Conservation (phyloP, 345 rosid species). For the Euphorbia lathyris region DNA sequence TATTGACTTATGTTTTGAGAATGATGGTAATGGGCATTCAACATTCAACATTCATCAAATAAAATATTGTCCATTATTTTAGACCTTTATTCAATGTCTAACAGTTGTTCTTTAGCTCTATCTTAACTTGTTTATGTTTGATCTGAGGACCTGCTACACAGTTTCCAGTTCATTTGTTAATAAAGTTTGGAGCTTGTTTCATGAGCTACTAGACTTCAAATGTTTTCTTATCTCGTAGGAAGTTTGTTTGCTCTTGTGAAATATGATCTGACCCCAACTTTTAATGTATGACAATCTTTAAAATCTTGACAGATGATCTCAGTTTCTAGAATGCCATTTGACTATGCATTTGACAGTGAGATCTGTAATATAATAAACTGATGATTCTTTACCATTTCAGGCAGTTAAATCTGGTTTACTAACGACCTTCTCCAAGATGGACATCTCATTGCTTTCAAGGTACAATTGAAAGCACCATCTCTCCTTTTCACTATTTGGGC, state of each 20-base stretch:
- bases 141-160: not conserved
- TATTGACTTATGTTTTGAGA: not conserved
- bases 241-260: not conserved
- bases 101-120: not conserved
- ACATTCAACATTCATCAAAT: not conserved
- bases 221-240: not conserved
- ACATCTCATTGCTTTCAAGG: slow-evolving; percentile 97
- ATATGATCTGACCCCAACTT: too few species aligned
- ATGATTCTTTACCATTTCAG: slow-evolving; percentile 43
- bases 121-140: not conserved
- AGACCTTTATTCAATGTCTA: not conserved
- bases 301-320: not conserved
- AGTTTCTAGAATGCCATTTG: not conserved
- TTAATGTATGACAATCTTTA: not conserved
- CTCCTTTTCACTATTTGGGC: not conserved
- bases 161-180: not conserved
- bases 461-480: slow-evolving; percentile 24
- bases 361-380: slow-evolving; percentile 14
- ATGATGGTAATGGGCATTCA: not conserved
- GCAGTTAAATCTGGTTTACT: slow-evolving; percentile 92
- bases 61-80: not conserved
- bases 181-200: not conserved
- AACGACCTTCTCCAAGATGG: slow-evolving; percentile 97
- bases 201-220: not conserved
- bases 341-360: not conserved